Evolutionary conservation across 352 stramenopile genomes (phyloP), one percentile per base, ranked within the genome.

Genomic region (Poterioochromonas sp.): DNA sequence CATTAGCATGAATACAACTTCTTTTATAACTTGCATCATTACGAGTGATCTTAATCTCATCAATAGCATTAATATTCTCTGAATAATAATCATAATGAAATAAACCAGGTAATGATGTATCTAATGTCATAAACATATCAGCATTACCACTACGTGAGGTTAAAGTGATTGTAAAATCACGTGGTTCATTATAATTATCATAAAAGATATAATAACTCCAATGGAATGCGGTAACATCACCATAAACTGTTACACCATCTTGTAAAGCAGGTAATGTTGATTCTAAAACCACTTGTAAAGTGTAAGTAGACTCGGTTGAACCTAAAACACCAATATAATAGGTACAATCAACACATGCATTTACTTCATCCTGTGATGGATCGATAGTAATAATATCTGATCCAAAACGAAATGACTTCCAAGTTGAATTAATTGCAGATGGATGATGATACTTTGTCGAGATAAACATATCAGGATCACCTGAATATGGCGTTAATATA

Each of bases 381-480:
- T 74, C 43, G 11, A 74, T 74, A 11, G 37, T 37, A 1, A 74
- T 29, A 3, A 74, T 37, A n/a, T 74, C 65, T 26, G 5, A 15
- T 26, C 65, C 65, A n/a, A 39, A 74, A 2, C 65, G 37, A 32
- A 58, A 8, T 37, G 22, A 37, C 22, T 18, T 29, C 65, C 65
- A 74, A 15, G 65, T 74, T 8, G 40, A 74, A 74, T 74, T 51
- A 35, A 37, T 39, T 12, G 20, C 2, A 12, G 3, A 37, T 51
- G 65, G 65, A 5, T 34, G 26, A 1, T 29, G 2, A 5, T 1
- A 22, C 18, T 35, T 35, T 26, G 65, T 74, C 40, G 65, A 51
- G 39, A 74, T 39, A 37, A 34, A 74, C 22, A 74, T 58, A 54
- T 74, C 65, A 15, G 65, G 39, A 54, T 74, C 65, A 15, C 65